Percentiles rank a stretch among this genome's conserved stretches.
Conservation (phyloP, 768 basidiomycete genomes). For the Favolaschia claudopus region DNA sequence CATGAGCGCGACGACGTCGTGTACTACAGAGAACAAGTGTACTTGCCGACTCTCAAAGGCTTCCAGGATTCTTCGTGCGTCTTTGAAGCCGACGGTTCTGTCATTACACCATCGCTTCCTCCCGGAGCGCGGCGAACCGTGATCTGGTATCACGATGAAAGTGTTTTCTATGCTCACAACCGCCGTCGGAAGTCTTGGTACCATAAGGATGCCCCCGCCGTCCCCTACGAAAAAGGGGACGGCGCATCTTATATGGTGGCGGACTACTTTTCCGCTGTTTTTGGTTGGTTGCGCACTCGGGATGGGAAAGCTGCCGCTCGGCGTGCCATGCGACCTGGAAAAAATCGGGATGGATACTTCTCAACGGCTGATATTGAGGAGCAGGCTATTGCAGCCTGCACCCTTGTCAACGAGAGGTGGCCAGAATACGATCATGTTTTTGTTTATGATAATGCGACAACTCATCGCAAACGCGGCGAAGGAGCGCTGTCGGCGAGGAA, state of each 20-base stretch:
- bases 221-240: conserved; percentile 42
- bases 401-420: conserved; percentile 31
- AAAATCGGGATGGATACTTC: conserved; percentile 34
- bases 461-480: conserved; percentile 24
- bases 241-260: conserved; percentile 43
- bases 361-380: conserved; percentile 19
- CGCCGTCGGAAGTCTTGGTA: conserved; percentile 33
- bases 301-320: conserved; percentile 27
- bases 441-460: conserved; percentile 7
- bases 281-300: conserved; percentile 33
- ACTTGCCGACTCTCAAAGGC: conserved; percentile 27
- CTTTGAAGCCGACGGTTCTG: conserved; percentile 7
- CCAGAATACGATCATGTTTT: conserved; percentile 28
- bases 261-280: conserved; percentile 43
- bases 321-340: conserved; percentile 33
- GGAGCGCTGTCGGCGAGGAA: conserved; percentile 28
- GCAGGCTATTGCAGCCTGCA: conserved; percentile 27
- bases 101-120: neutral
- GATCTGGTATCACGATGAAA: conserved; percentile 40
- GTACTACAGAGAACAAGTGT: conserved; percentile 29
- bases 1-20: conserved; percentile 40
- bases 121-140: conserved; percentile 14
- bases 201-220: conserved; percentile 20
- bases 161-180: conserved; percentile 46
- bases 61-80: conserved; percentile 10